Evolutionary conservation across 2,329 filamentous ascomycete species (phyloP).

Genomic region (Trichoderma simmonsii): DNA sequence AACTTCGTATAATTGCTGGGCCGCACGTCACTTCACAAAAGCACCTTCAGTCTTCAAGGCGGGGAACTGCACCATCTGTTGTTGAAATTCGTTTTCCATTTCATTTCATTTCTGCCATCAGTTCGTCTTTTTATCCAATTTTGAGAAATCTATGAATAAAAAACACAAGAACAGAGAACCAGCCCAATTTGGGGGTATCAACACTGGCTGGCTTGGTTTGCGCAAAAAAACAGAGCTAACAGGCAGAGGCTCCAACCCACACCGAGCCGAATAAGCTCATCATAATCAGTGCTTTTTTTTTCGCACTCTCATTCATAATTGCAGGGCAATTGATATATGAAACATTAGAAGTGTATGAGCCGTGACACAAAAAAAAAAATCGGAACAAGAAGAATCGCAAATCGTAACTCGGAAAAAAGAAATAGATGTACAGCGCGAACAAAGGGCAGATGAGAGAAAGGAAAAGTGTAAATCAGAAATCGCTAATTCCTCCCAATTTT

Average conservation of each 20-base stretch:
- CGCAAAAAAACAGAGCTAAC: background rate
- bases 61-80: background rate
- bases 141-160: background rate
- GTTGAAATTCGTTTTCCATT: background rate
- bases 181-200: background rate
- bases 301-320: background rate
- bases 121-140: background rate
- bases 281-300: background rate
- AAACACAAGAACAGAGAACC: background rate
- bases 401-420: background rate
- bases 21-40: background rate
- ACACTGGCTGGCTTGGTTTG: background rate
- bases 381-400: background rate
- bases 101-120: background rate
- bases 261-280: background rate
- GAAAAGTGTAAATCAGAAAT: background rate
- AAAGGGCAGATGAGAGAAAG: background rate
- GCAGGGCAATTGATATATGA: background rate
- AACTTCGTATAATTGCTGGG: background rate
- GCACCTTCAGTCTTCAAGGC: background rate
- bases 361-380: background rate
- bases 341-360: background rate
- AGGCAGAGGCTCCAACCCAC: background rate
- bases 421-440: background rate
- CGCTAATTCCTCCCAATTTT: background rate